Evolutionary conservation across 129 eudicot species (phyloP), one percentile per base, ranked within the genome.

Genomic region (Pseudognaphalium luteoalbum): DNA sequence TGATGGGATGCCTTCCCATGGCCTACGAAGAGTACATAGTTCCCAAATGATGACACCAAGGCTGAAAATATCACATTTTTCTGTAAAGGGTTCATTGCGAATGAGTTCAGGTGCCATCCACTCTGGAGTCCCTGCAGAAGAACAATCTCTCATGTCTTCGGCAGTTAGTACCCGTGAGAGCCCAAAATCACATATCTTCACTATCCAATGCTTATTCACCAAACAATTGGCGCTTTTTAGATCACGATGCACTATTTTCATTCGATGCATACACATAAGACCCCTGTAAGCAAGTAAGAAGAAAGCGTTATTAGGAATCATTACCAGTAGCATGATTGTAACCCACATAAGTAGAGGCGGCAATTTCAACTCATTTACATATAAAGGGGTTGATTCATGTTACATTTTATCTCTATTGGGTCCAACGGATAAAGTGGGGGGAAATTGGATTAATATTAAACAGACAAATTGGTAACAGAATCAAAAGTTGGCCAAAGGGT

Each of bases 61-160:
- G 85, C 98, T 93, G 73, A 93, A 93, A 56, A 93, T 93, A 75
- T 93, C 98, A 69, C 98, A 90, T 60, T 93, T 93, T 74, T 93
- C 97, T 12, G 97, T 93, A 83, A 90, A 93, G 52, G 96, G 96
- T 78, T 93, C 92, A 59, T 90, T 88, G 30, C 97, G 91, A 52
- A 93, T 90, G 47, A 93, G 97, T 87, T 93, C 98, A 37, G 98
- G 98, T 72, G 98, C 97, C 98, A 93, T 93, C 97, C 98, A 93
- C 66, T 90, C 98, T 5, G 98, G 97, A 56, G 98, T 93, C 72
- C 98, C 98, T 30, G 98, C 98, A 79, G 97, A 90, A 1, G 96
- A 88, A 78, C 92, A 72, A 59, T 83, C 97, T 70, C 78, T 82
- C 80, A 85, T 82, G 37, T 88, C 85, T 21, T 50, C 58, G 30